Evolutionary conservation across 805 yeast genomes (phyloP).

Genomic region (Zygotorulaspora sp.): DNA sequence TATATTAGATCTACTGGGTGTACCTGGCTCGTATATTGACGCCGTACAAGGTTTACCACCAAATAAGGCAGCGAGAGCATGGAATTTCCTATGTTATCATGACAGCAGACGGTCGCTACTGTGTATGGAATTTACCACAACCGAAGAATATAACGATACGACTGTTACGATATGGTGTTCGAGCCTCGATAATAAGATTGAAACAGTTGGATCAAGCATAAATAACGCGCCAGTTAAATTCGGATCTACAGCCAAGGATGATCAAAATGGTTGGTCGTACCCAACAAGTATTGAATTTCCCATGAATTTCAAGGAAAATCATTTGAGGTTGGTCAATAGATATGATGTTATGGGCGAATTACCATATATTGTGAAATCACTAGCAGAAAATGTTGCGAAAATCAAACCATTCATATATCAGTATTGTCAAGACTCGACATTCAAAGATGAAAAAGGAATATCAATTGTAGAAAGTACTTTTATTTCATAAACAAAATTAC

Average conservation of each 20-base stretch:
- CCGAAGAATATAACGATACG: constrained; percentile 56
- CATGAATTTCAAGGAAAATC: constrained; percentile 41
- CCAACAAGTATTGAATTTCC: constrained; percentile 46
- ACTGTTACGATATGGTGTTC: constrained; percentile 36
- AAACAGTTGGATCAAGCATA: constrained; percentile 46
- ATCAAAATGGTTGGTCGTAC: constrained; percentile 70
- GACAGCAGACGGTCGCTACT: constrained; percentile 59
- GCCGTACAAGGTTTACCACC: constrained; percentile 92
- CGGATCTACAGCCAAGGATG: constrained; percentile 41
- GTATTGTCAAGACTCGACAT: constrained; percentile 57
- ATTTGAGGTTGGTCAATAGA: constrained; percentile 62
- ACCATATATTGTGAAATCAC: constrained; percentile 72
- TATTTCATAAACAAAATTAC: constrained; percentile 36
- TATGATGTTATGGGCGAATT: constrained; percentile 88
- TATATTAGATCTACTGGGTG: constrained; percentile 32
- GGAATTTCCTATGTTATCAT: constrained; percentile 84
- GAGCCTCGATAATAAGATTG: constrained; percentile 50
- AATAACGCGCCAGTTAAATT: constrained; percentile 47
- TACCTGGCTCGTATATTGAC: constrained; percentile 64
- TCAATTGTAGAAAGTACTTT: constrained; percentile 78
- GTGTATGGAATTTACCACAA: constrained; percentile 84
- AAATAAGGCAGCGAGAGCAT: constrained; percentile 81
- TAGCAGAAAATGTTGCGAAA: constrained; percentile 78
- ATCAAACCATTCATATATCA: constrained; percentile 83
- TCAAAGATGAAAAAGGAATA: constrained; percentile 56